Conservation (phyloP, 441 rosid genomes). For the Syzygium malaccense region DNA sequence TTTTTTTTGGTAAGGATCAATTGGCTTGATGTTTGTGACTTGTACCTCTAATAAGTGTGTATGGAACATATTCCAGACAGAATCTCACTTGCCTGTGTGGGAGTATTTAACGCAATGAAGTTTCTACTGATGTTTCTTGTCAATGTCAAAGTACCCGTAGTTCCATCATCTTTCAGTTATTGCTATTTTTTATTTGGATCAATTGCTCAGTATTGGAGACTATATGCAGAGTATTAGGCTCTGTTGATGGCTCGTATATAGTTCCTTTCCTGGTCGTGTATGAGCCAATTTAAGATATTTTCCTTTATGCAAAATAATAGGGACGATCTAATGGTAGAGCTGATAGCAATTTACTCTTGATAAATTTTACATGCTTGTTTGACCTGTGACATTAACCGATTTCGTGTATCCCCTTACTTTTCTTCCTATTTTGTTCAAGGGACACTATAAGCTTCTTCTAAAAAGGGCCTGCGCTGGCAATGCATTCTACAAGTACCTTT, state of each 20-base stretch:
- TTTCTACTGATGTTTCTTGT: neutral
- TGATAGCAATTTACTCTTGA: neutral
- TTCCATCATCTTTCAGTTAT: neutral
- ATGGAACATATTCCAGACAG: neutral
- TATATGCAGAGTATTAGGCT: neutral
- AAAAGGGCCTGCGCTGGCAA: neutral
- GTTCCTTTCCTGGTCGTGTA: neutral
- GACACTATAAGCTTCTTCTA: neutral
- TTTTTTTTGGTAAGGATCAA: no score
- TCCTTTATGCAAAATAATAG: neutral
- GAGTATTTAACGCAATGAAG: neutral
- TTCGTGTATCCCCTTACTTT: neutral
- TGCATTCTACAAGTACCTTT: neutral
- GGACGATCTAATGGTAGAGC: neutral
- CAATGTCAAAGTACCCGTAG: neutral
- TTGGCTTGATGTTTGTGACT: neutral
- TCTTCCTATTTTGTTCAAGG: neutral
- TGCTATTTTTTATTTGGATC: neutral
- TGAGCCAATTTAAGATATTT: neutral
- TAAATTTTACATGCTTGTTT: neutral
- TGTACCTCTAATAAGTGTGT: neutral
- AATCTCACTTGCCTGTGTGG: neutral
- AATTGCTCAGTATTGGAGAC: neutral
- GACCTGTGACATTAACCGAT: neutral
- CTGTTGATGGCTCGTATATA: neutral